Percentiles rank a stretch among this genome's conserved stretches.
phyloP scores from a whole-genome alignment of 805 yeast genomes.

The Ogataea nonfermentans region DNA sequence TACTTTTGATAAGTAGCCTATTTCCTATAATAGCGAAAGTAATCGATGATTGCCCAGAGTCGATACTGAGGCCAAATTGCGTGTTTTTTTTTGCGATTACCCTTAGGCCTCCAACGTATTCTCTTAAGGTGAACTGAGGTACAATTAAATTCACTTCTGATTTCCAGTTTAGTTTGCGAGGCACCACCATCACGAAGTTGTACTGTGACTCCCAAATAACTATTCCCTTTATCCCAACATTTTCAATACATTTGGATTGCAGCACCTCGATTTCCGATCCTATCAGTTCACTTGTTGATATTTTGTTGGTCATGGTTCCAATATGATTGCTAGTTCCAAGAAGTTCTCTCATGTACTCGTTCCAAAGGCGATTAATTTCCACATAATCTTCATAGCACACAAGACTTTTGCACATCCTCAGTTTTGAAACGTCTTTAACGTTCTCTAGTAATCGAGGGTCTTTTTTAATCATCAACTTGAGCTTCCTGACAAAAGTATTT shows the following conservation, averaged over 20 bases:
- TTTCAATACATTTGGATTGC: conserved; percentile 52
- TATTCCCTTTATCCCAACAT: conserved; percentile 68
- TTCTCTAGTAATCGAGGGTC: conserved; percentile 23
- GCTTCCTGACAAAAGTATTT: conserved; percentile 35
- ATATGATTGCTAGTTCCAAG: conserved; percentile 35
- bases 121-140: conserved; percentile 25
- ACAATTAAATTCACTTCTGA: conserved; percentile 16
- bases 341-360: conserved; percentile 59
- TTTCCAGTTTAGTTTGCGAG: conserved; percentile 40
- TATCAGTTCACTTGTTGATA: conserved; percentile 76
- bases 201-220: conserved; percentile 83
- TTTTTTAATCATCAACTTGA: conserved; percentile 30
- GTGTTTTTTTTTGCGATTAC: conserved; percentile 68
- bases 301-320: conserved; percentile 44
- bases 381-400: conserved; percentile 47
- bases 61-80: conserved; percentile 53
- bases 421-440: conserved; percentile 22
- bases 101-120: conserved; percentile 59
- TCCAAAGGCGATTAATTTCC: conserved; percentile 69
- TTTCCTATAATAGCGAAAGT: conserved; percentile 75
- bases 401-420: conserved; percentile 24
- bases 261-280: conserved; percentile 67
- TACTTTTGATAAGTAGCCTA: conserved; percentile 68
- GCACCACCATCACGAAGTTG: conserved; percentile 60
- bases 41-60: conserved; percentile 39